phyloP scores from a whole-genome alignment of 2,329 filamentous ascomycete species.

The Hypoxylon sp. region DNA sequence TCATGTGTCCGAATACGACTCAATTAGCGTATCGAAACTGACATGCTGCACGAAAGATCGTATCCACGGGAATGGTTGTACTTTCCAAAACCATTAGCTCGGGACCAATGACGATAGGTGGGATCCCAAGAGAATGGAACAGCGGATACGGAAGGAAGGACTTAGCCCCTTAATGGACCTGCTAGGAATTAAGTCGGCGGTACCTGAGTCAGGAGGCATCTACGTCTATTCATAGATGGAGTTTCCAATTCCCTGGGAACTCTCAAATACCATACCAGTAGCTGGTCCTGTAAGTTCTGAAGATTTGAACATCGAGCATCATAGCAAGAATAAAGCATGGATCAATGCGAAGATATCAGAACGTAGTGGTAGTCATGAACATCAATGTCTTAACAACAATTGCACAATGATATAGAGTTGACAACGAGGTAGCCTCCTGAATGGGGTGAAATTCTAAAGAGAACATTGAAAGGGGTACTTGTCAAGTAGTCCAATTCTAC shows the following conservation, averaged over 20 bases:
- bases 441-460: neutral
- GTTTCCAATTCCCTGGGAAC: neutral
- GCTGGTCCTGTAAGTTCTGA: neutral
- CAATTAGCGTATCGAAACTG: slow-evolving; percentile 3
- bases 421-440: neutral
- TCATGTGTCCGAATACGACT: slow-evolving; percentile 14
- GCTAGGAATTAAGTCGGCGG: neutral
- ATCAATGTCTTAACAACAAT: too few relatives aligned
- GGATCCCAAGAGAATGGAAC: slow-evolving; percentile 21
- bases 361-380: too few relatives aligned
- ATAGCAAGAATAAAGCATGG: neutral
- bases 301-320: neutral
- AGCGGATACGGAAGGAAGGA: slow-evolving; percentile 3
- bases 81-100: neutral
- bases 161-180: neutral
- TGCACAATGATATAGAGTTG: neutral
- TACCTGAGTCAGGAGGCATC: neutral
- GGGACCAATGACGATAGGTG: neutral
- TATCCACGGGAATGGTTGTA: neutral
- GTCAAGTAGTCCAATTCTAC: neutral
- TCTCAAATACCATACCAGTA: neutral
- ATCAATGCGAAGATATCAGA: neutral
- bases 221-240: neutral
- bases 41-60: slow-evolving; percentile 24
- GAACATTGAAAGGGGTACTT: neutral